A percentile compares a stretch with the other conserved stretches of the same genome.
phyloP scores from a whole-genome alignment of 2,329 filamentous ascomycete species.

The Pseudocercospora cruenta region DNA sequence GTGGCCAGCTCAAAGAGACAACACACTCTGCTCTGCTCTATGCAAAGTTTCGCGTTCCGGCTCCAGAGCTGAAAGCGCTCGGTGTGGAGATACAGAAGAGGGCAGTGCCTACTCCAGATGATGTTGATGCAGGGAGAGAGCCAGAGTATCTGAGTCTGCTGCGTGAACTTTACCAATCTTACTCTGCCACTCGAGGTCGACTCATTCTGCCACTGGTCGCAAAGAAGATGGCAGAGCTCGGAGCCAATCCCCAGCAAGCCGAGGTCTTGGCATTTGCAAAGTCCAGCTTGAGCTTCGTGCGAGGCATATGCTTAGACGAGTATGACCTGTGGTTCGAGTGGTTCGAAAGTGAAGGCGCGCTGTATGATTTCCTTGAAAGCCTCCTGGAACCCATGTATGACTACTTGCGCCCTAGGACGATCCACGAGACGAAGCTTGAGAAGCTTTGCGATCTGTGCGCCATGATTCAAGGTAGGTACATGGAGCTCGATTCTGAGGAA shows the following conservation, averaged over 20 bases:
- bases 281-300: conserved; percentile 66
- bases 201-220: conserved; percentile 65
- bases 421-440: conserved; percentile 67
- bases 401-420: conserved; percentile 65
- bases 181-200: conserved; percentile 61
- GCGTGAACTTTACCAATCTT: conserved; percentile 67
- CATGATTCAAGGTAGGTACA: conserved; percentile 67
- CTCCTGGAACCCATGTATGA: conserved; percentile 71
- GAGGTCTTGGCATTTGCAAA: conserved; percentile 69
- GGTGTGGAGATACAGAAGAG: conserved; percentile 70
- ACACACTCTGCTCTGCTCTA: conserved; percentile 72
- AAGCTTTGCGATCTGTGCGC: conserved; percentile 70
- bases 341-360: conserved; percentile 64
- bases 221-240: conserved; percentile 62
- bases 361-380: conserved; percentile 69
- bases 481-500: conserved; percentile 55
- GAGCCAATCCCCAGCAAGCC: conserved; percentile 62
- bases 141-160: conserved; percentile 69
- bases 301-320: conserved; percentile 68
- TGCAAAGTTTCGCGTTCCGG: conserved; percentile 70
- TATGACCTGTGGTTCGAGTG: conserved; percentile 69
- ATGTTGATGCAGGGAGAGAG: conserved; percentile 57
- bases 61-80: conserved; percentile 66
- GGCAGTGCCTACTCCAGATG: conserved; percentile 55
- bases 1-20: conserved; percentile 70